Evolutionary conservation across 345 rosid genomes (phyloP), one percentile per base, ranked within the genome.

Genomic region (Lumnitzera racemosa): DNA sequence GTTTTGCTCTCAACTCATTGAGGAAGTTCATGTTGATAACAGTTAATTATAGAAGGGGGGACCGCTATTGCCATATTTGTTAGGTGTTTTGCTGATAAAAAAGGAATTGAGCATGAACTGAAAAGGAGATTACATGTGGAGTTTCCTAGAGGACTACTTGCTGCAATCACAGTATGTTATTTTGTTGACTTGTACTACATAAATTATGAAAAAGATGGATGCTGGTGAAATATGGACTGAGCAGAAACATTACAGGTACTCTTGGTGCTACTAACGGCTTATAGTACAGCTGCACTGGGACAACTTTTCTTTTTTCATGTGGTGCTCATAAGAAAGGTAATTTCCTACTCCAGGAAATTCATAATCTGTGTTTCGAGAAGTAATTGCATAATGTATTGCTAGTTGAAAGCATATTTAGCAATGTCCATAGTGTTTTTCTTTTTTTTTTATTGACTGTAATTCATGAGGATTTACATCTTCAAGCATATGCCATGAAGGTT

Each of bases 281-380:
- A 88, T 62, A 84, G 99, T 52, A 74, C 96, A 0, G 99, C 97
- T 4, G 99, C 97, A 43, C 80, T 94, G 85, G 96, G 97, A 27
- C 97, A 94, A 72, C 97, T 94, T 65, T 88, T 94, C 81, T 76
- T 94, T 72, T 94, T 94, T 75, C 97, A 90, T 68, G 80, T 84
- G 50, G 95, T 94, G 78, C 95, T 94, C 63, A 94, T 90, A 49
- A 83, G 96, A 65, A 94, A 94, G 96, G 97, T 92, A 75, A 74
- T 15, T 51, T 29, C 16, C 24, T 13, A 13, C 47, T 5, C 25
- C 25, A 10, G 25, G 12, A 36, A 6, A 36, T 5, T 36, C 43
- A 3, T 5, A 36, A 36, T 36, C 43, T 36, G 9, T 36, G 10
- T 4, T 36, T 9, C 10, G 4, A 2, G 5, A 36, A 36, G 43